Conservation (phyloP, 495 filamentous ascomycete species). For the Lindgomyces ingoldianus region DNA sequence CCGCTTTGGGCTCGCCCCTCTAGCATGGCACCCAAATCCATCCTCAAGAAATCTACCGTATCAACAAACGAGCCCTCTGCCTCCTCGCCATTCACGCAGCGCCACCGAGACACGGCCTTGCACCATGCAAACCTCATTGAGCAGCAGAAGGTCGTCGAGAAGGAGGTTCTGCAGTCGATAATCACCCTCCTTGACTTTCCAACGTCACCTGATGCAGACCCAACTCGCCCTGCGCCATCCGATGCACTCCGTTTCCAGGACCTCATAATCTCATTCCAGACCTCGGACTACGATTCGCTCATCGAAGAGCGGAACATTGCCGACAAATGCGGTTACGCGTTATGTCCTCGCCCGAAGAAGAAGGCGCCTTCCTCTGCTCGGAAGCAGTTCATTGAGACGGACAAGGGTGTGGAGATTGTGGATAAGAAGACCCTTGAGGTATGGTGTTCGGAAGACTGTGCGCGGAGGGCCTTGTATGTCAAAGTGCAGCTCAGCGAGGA, state of each 20-base stretch:
- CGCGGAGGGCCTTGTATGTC: conserved; percentile 74
- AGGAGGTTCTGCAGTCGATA: conserved; percentile 67
- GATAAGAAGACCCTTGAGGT: conserved; percentile 70
- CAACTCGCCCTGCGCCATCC: conserved; percentile 57
- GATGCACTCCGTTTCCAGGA: conserved; percentile 61
- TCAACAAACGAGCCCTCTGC: conserved; percentile 46
- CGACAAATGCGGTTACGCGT: conserved; percentile 74
- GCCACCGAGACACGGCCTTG: conserved; percentile 65
- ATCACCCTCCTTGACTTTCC: conserved; percentile 67
- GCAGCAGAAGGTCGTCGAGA: conserved; percentile 70
- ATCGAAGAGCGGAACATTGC: conserved; percentile 84
- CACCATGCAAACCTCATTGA: conserved; percentile 80
- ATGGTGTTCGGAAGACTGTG: conserved; percentile 85
- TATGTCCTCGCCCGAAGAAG: conserved; percentile 64
- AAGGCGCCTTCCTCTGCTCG: conserved; percentile 50
- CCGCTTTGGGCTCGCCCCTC: background rate
- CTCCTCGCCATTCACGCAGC: conserved; percentile 50
- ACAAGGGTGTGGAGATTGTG: conserved; percentile 56
- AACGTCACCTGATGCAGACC: conserved; percentile 52
- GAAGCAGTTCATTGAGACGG: conserved; percentile 55
- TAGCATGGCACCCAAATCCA: conserved; percentile 49
- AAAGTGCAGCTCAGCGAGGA: conserved; percentile 80
- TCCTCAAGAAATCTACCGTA: conserved; percentile 56
- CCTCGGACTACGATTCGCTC: conserved; percentile 80
- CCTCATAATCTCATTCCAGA: conserved; percentile 70